A percentile compares a stretch with the other conserved stretches of the same genome.
These are phyloP conservation scores for Saturnispora sanitii DNA, from an alignment of 805 yeast genomes.

Conservation along the genomic window DNA sequence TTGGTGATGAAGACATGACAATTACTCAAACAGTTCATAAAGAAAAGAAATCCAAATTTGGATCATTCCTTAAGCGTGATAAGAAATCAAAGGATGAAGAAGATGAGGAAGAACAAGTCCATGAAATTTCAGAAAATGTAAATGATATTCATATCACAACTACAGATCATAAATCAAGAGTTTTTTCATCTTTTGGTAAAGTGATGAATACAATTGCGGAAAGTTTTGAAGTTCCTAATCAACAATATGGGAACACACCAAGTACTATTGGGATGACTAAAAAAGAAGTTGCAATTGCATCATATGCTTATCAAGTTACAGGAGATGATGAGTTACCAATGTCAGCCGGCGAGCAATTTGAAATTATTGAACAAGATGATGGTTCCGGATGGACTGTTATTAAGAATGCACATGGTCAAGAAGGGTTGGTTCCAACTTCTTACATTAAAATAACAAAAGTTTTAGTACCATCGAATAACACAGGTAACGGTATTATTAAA, in stretches of 20 bases:
- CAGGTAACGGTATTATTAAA: conserved; percentile 13
- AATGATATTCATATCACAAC: conserved; percentile 19
- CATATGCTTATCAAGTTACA: conserved; percentile 54
- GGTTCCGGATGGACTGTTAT: conserved; percentile 91
- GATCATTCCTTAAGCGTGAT: conserved; percentile 17
- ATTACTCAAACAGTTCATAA: conserved; percentile 40
- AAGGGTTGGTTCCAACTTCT: conserved; percentile 80
- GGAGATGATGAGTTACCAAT: conserved; percentile 72
- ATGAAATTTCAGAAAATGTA: conserved; percentile 22
- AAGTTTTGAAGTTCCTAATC: conserved; percentile 6
- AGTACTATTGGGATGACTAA: neutral
- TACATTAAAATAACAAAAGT: conserved; percentile 44
- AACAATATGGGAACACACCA: neutral
- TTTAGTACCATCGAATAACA: conserved; percentile 6
- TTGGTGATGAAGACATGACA: conserved; percentile 63
- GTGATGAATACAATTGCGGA: conserved; percentile 11
- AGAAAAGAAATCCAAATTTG: conserved; percentile 53
- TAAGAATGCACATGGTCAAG: conserved; percentile 31
- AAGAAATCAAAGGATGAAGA: conserved; percentile 10
- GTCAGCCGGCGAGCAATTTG: conserved; percentile 48
- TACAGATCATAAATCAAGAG: conserved; percentile 17
- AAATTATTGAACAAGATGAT: conserved; percentile 58
- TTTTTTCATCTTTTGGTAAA: conserved; percentile 21
- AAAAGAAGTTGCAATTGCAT: conserved; percentile 29
- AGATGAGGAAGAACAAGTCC: conserved; percentile 18